Evolutionary conservation across 2,329 filamentous ascomycete genomes (phyloP).

Genomic region (Mycosphaerelloides madeirae): DNA sequence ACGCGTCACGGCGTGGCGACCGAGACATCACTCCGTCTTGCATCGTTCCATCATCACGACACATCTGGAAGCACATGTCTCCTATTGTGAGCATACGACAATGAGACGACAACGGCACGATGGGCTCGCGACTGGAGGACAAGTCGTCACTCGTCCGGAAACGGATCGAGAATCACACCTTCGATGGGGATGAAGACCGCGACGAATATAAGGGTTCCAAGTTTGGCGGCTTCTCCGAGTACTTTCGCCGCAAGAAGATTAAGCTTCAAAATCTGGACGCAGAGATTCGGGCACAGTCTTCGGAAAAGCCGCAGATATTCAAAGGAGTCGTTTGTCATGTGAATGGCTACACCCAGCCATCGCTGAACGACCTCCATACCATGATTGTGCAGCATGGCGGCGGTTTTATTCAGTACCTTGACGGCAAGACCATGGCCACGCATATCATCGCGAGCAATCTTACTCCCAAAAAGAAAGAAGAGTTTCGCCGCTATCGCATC

Average conservation of each 20-base stretch:
- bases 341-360: constrained; percentile 93
- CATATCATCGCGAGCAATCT: constrained; percentile 86
- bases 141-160: constrained; percentile 58
- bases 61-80: too few relatives aligned
- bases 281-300: constrained; percentile 64
- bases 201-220: constrained; percentile 85
- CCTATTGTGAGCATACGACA: background rate
- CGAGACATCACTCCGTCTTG: too few relatives aligned
- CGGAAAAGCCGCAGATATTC: constrained; percentile 78
- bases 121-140: constrained; percentile 59
- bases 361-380: constrained; percentile 79
- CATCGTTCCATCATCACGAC: too few relatives aligned
- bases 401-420: constrained; percentile 88
- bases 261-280: constrained; percentile 94
- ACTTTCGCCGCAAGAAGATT: constrained; percentile 92
- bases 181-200: constrained; percentile 65
- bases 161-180: constrained; percentile 64
- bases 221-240: constrained; percentile 87
- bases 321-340: constrained; percentile 86
- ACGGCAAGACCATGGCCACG: constrained; percentile 89
- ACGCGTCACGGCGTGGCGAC: too few relatives aligned
- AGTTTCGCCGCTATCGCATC: constrained; percentile 82
- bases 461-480: constrained; percentile 86
- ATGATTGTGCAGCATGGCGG: constrained; percentile 92
- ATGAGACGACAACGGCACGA: constrained; percentile 30